phyloP scores from a whole-genome alignment of 1,284 basidiomycete species.

The Rhizoctonia solani region DNA sequence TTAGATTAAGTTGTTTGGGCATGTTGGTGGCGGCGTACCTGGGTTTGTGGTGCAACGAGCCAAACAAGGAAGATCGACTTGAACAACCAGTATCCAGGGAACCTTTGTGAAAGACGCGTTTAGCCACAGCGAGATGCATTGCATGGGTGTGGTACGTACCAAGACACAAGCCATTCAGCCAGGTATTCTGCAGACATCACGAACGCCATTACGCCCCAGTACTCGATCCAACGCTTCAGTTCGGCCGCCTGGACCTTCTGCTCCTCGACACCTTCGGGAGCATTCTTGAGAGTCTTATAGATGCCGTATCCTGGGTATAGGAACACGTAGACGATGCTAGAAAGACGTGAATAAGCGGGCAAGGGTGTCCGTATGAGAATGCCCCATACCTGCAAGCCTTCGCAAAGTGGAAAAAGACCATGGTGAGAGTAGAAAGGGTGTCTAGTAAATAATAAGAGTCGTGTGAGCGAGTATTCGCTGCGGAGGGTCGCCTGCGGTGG shows the following conservation, averaged over 20 bases:
- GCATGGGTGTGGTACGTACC: slow-evolving; percentile 62
- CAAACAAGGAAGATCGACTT: slow-evolving; percentile 74
- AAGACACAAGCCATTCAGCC: slow-evolving; percentile 69
- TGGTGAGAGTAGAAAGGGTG: neutral
- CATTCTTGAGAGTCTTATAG: slow-evolving; percentile 56
- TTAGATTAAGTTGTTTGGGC: neutral
- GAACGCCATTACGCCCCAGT: slow-evolving; percentile 62
- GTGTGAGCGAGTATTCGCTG: neutral
- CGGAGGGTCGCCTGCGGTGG: slow-evolving; percentile 30
- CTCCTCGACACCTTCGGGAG: slow-evolving; percentile 46
- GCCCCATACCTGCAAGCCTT: slow-evolving; percentile 6
- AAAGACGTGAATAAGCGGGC: slow-evolving; percentile 2
- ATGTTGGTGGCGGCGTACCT: slow-evolving; percentile 52
- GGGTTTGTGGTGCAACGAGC: slow-evolving; percentile 71
- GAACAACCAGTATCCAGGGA: slow-evolving; percentile 79
- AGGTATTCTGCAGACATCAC: slow-evolving; percentile 71
- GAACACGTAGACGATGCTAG: slow-evolving; percentile 40
- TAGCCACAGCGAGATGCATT: slow-evolving; percentile 1
- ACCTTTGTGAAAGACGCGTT: slow-evolving; percentile 51
- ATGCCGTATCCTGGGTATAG: slow-evolving; percentile 50
- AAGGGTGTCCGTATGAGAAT: neutral
- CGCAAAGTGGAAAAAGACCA: slow-evolving; percentile 13
- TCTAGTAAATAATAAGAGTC: neutral
- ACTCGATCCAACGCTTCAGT: slow-evolving; percentile 60
- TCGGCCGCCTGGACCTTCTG: slow-evolving; percentile 56